Base-by-base conservation (phyloP, 2,329 filamentous ascomycete genomes). In the Epichloe glyceriae region DNA sequence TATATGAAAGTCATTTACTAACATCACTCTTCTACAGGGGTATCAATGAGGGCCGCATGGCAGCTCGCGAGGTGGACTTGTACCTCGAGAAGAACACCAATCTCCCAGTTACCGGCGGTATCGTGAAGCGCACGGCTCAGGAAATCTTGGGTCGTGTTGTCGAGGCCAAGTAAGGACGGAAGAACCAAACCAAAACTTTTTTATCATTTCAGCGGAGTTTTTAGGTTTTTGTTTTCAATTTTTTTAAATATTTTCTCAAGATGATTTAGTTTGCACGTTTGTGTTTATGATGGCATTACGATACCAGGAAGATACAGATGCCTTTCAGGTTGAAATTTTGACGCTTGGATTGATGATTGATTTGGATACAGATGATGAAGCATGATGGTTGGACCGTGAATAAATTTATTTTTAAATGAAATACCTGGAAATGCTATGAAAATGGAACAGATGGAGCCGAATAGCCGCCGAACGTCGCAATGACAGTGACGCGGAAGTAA, bases 41-140 rank as follows among this genome's bases (percentile, higher is more conserved):
- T 66, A 97, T 97, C 75, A 97, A 97, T 66, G 91, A 97, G 72
- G 91, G 91, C 62, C 86, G 91, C 60, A 87, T 93, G 73, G 85
- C 86, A 60, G 91, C 91, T 61, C 86, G 91, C 55, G 90, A 97
- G 68, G 86, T 96, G 51, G 91, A 97, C 67, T 69, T 88, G 49
- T 95, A 81, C 75, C 83, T 97, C 43, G 87, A 86, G 68, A 80
- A 85, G 55, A 79, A 80, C 63, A 90, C 86, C 52, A 79, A 79
- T 62, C 78, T 97, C 46, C 91, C 91, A 10, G 86, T 95, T 50
- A 95, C 90, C 35, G 91, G 91, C 64, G 91, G 91, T 66, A 95
- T 97, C 59, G 78, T 95, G 57, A 93, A 91, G 74, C 83, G 83
- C 49, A 82, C 82, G n/a, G 84, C 85, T 5, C 77, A 85, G 60